phyloP scores from a whole-genome alignment of 805 yeast species.

The Monosporozyma siamensis region DNA sequence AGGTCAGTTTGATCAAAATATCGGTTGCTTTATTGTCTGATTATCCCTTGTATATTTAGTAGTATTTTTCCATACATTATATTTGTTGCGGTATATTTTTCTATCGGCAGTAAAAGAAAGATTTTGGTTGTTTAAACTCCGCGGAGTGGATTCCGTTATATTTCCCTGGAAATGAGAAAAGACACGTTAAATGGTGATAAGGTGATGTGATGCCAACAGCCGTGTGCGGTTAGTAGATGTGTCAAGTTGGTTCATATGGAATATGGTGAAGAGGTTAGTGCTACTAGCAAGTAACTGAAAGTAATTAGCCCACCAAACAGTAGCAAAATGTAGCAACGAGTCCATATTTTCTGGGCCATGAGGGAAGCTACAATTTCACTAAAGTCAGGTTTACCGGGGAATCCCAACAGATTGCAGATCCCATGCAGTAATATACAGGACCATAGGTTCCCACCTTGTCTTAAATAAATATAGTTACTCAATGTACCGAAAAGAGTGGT shows the following conservation, averaged over 20 bases:
- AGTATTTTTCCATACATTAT: too few species aligned
- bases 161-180: not conserved
- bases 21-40: too few species aligned
- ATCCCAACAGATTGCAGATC: slow-evolving; percentile 29
- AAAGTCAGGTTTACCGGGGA: slow-evolving; percentile 19
- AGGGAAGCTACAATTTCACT: not conserved
- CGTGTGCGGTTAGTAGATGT: not conserved
- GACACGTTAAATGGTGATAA: not conserved
- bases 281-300: not conserved
- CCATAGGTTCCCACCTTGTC: slow-evolving; percentile 25
- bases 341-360: slow-evolving; percentile 6
- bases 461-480: slow-evolving; percentile 24
- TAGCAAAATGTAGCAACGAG: slow-evolving; percentile 12
- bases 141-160: not conserved
- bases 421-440: slow-evolving; percentile 25
- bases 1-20: too few species aligned
- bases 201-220: not conserved
- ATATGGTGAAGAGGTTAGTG: not conserved
- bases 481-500: slow-evolving; percentile 28
- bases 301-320: slow-evolving; percentile 14
- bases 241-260: not conserved
- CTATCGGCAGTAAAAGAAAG: too few species aligned
- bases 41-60: too few species aligned
- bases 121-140: not conserved
- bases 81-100: too few species aligned